Evolutionary conservation across 306 rosid species (phyloP).

Genomic region (Amphicarpaea edgeworthii): DNA sequence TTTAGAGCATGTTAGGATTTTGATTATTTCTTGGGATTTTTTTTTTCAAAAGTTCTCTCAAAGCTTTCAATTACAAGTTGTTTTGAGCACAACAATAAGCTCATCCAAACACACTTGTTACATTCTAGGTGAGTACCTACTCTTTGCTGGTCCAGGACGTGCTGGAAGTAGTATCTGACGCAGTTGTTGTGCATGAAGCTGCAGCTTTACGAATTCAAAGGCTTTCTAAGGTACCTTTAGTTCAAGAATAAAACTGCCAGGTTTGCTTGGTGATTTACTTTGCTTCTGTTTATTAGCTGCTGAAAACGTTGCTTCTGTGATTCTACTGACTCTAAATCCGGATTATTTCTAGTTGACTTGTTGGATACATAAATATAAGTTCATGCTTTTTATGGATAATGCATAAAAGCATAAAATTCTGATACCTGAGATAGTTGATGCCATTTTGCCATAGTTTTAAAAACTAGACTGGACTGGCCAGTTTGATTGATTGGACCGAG

Average conservation of each 20-base stretch:
- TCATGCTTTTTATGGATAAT: constrained; percentile 12
- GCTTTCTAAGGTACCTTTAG: constrained; percentile 78
- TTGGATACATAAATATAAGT: constrained; percentile 12
- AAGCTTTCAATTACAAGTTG: background rate
- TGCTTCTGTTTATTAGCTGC: constrained; percentile 9
- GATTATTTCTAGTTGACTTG: constrained; percentile 13
- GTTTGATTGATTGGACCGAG: background rate
- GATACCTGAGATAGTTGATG: constrained; percentile 4
- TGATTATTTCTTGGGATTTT: background rate
- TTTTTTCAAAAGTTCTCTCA: background rate
- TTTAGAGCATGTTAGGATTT: constrained; percentile 13
- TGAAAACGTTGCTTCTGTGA: constrained; percentile 1
- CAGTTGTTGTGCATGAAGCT: constrained; percentile 85
- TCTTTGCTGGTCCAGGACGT: constrained; percentile 90
- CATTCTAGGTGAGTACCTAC: constrained; percentile 86
- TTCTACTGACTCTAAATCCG: constrained; percentile 9
- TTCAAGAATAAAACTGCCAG: constrained; percentile 2
- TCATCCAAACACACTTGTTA: background rate
- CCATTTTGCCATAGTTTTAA: background rate
- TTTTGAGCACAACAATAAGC: background rate
- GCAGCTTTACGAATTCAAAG: constrained; percentile 92
- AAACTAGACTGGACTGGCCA: background rate
- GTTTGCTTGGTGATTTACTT: constrained; percentile 27
- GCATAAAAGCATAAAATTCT: background rate
- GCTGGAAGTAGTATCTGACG: constrained; percentile 83